Percentiles rank a stretch among this genome's conserved stretches.
Evolutionary conservation across 352 stramenopile species (phyloP).

Genomic region (Pythium guiyangense): DNA sequence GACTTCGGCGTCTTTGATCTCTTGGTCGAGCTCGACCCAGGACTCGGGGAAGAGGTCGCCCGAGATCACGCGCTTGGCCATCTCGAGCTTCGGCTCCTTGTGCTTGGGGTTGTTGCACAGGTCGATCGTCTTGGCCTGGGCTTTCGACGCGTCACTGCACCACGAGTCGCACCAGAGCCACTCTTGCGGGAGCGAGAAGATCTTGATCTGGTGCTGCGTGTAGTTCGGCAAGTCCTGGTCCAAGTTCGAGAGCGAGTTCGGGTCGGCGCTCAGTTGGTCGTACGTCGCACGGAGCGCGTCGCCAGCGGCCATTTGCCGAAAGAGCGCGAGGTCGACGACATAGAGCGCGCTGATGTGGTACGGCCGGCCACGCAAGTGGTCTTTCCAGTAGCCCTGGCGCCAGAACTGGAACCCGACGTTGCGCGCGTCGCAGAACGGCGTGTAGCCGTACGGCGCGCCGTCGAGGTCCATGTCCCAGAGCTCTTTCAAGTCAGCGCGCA

Average conservation of each 20-base stretch:
- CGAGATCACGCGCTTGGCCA: conserved; percentile 98
- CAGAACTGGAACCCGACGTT: conserved; percentile 99
- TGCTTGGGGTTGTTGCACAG: conserved; percentile 99
- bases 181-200: conserved; percentile 96
- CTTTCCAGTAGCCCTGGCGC: conserved; percentile 97
- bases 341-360: conserved; percentile 99
- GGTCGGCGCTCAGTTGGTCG: conserved; percentile 96
- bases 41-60: conserved; percentile 97
- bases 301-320: conserved; percentile 92
- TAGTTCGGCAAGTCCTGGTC: conserved; percentile 99
- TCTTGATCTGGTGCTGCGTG: conserved; percentile 92
- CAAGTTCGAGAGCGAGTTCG: conserved; percentile 98
- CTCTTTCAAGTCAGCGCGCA: conserved; percentile 97
- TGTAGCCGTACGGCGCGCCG: conserved; percentile 96
- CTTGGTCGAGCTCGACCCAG: conserved; percentile 98
- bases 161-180: conserved; percentile 99
- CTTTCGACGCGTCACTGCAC: conserved; percentile 98
- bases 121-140: conserved; percentile 98
- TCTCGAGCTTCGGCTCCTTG: conserved; percentile 99
- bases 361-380: conserved; percentile 94
- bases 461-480: conserved; percentile 98
- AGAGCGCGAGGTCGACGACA: conserved; percentile 97
- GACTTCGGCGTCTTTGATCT: conserved; percentile 87
- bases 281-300: conserved; percentile 96
- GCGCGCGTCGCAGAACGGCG: conserved; percentile 96